A percentile compares a stretch with the other conserved stretches of the same genome.
phyloP scores from a whole-genome alignment of 2,329 filamentous ascomycete genomes.

The Trichoderma sp. region DNA sequence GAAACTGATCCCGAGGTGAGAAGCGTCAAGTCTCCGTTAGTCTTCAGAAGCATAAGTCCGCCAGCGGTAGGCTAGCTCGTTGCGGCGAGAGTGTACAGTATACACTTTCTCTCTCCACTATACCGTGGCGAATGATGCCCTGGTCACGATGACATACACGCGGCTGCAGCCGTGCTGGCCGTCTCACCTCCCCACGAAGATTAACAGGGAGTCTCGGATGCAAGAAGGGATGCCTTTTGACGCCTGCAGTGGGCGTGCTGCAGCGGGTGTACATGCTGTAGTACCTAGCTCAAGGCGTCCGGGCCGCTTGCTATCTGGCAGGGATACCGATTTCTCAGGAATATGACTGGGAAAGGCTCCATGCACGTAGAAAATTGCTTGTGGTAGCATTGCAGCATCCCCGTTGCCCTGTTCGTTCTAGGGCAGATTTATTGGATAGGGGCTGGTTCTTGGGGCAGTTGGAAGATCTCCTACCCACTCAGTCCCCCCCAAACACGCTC shows the following conservation, averaged over 20 bases:
- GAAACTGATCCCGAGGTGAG: neutral
- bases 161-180: constrained; percentile 20
- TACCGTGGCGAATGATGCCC: constrained; percentile 6
- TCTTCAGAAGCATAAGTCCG: neutral
- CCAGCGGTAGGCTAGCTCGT: neutral
- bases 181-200: constrained; percentile 17
- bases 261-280: constrained; percentile 1
- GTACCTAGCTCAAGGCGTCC: neutral
- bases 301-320: neutral
- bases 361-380: neutral
- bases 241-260: constrained; percentile 1
- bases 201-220: constrained; percentile 12
- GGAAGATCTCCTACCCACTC: neutral
- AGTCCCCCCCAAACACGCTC: neutral
- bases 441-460: neutral
- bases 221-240: constrained; percentile 12
- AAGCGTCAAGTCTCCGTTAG: neutral
- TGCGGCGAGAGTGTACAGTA: constrained; percentile 2
- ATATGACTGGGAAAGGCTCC: neutral
- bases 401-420: neutral
- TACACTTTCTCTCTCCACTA: constrained; percentile 4
- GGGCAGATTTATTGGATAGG: neutral
- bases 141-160: constrained; percentile 17
- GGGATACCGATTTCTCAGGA: neutral
- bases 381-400: neutral